Evolutionary conservation across 805 yeast genomes (phyloP).

Genomic region (Ogataea wickerhamii): DNA sequence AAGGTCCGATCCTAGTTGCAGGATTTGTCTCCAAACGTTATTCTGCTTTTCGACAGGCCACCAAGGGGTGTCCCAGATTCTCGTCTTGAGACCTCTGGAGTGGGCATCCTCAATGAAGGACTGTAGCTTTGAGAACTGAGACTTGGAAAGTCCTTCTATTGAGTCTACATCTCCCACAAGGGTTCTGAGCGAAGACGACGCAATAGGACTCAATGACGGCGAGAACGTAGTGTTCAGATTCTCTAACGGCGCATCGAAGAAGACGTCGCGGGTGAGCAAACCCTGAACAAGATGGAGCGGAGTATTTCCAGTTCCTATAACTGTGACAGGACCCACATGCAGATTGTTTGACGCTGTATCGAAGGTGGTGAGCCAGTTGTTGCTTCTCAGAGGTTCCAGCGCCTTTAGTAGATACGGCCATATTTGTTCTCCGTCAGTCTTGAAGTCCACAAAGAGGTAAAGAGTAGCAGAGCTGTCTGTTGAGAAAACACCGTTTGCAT

Average conservation of each 20-base stretch:
- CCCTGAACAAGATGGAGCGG: slow-evolving; percentile 41
- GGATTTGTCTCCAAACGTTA: slow-evolving; percentile 47
- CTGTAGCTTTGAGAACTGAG: slow-evolving; percentile 31
- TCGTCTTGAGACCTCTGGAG: slow-evolving; percentile 45
- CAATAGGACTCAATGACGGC: slow-evolving; percentile 32
- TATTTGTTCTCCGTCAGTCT: slow-evolving; percentile 50
- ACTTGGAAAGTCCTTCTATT: slow-evolving; percentile 31
- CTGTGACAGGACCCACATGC: slow-evolving; percentile 53
- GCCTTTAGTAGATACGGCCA: slow-evolving; percentile 43
- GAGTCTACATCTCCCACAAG: slow-evolving; percentile 23
- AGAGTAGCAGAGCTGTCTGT: slow-evolving; percentile 50
- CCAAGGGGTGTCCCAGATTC: slow-evolving; percentile 69
- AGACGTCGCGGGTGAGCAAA: slow-evolving; percentile 34
- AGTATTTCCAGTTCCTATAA: slow-evolving; percentile 63
- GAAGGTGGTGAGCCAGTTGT: slow-evolving; percentile 49
- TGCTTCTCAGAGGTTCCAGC: slow-evolving; percentile 45
- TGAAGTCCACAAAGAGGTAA: slow-evolving; percentile 62
- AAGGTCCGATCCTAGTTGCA: slow-evolving; percentile 49
- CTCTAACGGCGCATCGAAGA: slow-evolving; percentile 52
- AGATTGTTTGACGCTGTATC: slow-evolving; percentile 34
- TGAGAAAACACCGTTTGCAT: slow-evolving; percentile 28
- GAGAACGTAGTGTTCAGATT: slow-evolving; percentile 20
- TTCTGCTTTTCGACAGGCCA: slow-evolving; percentile 55
- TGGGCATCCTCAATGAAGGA: slow-evolving; percentile 43
- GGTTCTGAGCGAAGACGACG: slow-evolving; percentile 29